These are phyloP conservation scores for Penicillium janthinellum DNA, from an alignment of 2,329 filamentous ascomycete genomes.

Conservation along the genomic window DNA sequence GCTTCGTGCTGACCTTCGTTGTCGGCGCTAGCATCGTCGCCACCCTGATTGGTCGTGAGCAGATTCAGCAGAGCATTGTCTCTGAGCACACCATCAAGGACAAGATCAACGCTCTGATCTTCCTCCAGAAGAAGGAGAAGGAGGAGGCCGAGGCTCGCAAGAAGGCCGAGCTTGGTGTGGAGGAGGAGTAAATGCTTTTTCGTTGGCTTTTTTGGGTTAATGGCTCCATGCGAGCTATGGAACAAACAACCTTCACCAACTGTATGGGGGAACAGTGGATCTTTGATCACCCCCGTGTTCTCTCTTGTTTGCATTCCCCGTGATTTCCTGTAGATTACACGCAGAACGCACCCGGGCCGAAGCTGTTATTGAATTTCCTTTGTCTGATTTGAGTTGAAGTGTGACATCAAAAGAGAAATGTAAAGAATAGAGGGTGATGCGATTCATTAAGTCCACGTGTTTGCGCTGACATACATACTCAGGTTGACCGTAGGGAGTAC, in stretches of 20 bases:
- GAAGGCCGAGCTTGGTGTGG: constrained; percentile 32
- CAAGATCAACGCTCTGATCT: constrained; percentile 57
- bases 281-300: constrained; percentile 14
- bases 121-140: constrained; percentile 49
- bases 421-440: not conserved
- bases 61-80: constrained; percentile 57
- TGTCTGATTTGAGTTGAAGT: constrained; percentile 21
- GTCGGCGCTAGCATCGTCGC: constrained; percentile 81
- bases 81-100: constrained; percentile 47
- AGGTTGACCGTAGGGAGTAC: not conserved
- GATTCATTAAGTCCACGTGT: not conserved
- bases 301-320: constrained; percentile 33
- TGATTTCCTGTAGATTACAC: constrained; percentile 40
- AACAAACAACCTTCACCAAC: constrained; percentile 1
- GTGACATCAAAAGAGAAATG: not conserved
- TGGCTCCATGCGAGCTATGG: not conserved
- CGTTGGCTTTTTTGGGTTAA: constrained; percentile 11
- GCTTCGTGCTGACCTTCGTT: constrained; percentile 88
- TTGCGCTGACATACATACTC: not conserved
- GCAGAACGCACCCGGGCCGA: constrained; percentile 36
- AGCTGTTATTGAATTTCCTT: constrained; percentile 28
- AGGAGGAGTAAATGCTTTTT: constrained; percentile 37
- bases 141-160: constrained; percentile 45
- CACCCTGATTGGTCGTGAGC: constrained; percentile 78
- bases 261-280: constrained; percentile 7